phyloP scores from a whole-genome alignment of 352 stramenopile species.

The Phytophthora citrophthora region DNA sequence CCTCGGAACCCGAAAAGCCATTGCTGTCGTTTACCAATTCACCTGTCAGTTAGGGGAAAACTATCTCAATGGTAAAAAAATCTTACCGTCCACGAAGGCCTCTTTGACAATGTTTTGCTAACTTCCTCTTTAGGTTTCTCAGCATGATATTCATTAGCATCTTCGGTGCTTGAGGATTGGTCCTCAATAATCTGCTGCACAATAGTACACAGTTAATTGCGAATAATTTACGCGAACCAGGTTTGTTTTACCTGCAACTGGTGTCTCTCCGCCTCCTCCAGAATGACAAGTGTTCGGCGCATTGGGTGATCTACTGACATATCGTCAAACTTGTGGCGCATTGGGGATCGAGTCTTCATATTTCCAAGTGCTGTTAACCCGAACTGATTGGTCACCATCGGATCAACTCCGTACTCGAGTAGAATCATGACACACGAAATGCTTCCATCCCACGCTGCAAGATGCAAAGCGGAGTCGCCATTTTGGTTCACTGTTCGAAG shows the following conservation, averaged over 20 bases:
- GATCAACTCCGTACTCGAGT: slow-evolving; percentile 66
- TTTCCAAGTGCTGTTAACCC: slow-evolving; percentile 63
- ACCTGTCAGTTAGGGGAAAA: too few relatives aligned
- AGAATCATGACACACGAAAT: slow-evolving; percentile 69
- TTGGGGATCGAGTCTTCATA: slow-evolving; percentile 61
- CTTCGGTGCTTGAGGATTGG: slow-evolving; percentile 18
- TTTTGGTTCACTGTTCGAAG: slow-evolving; percentile 48
- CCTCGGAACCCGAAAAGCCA: slow-evolving; percentile 36
- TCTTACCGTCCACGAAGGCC: slow-evolving; percentile 33
- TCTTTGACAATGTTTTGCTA: slow-evolving; percentile 10
- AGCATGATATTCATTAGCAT: slow-evolving; percentile 10
- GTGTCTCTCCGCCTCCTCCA: slow-evolving; percentile 47
- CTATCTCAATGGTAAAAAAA: neutral
- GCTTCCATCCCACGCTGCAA: slow-evolving; percentile 71
- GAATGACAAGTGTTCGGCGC: slow-evolving; percentile 44
- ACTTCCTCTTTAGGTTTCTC: slow-evolving; percentile 4
- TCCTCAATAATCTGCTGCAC: slow-evolving; percentile 20
- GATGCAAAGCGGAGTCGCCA: slow-evolving; percentile 65
- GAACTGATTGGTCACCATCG: slow-evolving; percentile 51
- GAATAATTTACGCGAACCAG: neutral
- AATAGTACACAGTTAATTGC: neutral
- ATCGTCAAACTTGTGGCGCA: slow-evolving; percentile 76
- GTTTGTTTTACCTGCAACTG: slow-evolving; percentile 30
- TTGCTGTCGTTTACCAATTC: slow-evolving; percentile 21
- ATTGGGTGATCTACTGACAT: slow-evolving; percentile 59